Evolutionary conservation across 148 eudicot species (phyloP).

Genomic region (Silene latifolia): DNA sequence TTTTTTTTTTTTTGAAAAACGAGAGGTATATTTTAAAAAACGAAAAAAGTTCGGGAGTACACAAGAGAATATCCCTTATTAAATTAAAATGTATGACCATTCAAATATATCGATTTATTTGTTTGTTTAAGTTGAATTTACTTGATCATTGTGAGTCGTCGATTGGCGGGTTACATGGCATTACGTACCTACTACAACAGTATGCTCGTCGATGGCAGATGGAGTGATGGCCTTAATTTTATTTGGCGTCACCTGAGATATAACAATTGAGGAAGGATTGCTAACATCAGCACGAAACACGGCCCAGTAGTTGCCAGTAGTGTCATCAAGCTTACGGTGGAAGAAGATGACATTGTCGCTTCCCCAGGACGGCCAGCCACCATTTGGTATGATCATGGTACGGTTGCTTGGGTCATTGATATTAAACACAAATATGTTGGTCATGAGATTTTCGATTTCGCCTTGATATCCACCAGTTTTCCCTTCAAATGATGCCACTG

Average conservation of each 20-base stretch:
- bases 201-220: neutral
- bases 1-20: too few species aligned
- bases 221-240: slow-evolving; percentile 21
- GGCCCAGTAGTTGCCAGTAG: slow-evolving; percentile 9
- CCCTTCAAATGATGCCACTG: slow-evolving; percentile 21
- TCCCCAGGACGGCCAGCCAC: slow-evolving; percentile 30
- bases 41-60: too few species aligned
- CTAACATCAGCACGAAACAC: slow-evolving; percentile 23
- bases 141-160: too few species aligned
- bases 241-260: slow-evolving; percentile 5
- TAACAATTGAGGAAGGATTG: neutral
- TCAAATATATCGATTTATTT: neutral
- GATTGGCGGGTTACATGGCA: too few species aligned
- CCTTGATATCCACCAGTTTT: slow-evolving; percentile 21
- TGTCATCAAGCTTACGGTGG: slow-evolving; percentile 14
- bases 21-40: too few species aligned
- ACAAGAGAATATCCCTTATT: too few species aligned
- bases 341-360: slow-evolving; percentile 17
- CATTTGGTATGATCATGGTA: slow-evolving; percentile 8
- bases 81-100: too few species aligned
- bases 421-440: slow-evolving; percentile 18
- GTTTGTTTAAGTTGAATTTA: too few species aligned
- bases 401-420: slow-evolving; percentile 12
- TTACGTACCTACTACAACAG: slow-evolving; percentile 9
- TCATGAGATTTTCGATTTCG: slow-evolving; percentile 5